These are phyloP conservation scores for Domatiomyces globalis DNA, from an alignment of 2,329 filamentous ascomycete genomes.

Conservation along the genomic window DNA sequence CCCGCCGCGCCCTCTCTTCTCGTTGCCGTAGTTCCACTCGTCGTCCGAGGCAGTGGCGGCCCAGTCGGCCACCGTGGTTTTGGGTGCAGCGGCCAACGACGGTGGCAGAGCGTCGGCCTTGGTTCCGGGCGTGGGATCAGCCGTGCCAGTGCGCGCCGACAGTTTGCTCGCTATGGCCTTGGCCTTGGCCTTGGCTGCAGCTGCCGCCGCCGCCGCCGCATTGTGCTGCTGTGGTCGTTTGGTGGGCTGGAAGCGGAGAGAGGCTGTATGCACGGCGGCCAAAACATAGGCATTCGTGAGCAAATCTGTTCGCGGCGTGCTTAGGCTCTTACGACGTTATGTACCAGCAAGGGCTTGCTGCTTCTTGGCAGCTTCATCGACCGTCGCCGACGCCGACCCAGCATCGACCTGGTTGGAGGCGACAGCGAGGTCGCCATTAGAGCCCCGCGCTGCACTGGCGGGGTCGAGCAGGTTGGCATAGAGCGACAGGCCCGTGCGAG, in stretches of 20 bases:
- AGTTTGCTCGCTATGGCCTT: constrained; percentile 48
- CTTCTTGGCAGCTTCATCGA: constrained; percentile 48
- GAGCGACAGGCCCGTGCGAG: constrained; percentile 39
- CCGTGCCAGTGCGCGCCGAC: constrained; percentile 14
- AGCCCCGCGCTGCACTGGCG: constrained; percentile 30
- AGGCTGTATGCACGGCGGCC: constrained; percentile 32
- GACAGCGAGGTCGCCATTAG: constrained; percentile 20
- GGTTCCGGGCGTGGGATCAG: constrained; percentile 20
- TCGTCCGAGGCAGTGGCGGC: constrained; percentile 56
- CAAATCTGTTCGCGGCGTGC: constrained; percentile 25
- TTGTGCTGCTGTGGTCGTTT: constrained; percentile 49
- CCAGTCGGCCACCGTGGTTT: constrained; percentile 69
- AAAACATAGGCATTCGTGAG: constrained; percentile 32
- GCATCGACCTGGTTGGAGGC: background rate
- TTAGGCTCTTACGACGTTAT: constrained; percentile 25
- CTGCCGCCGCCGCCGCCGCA: constrained; percentile 22
- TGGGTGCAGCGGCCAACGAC: constrained; percentile 30
- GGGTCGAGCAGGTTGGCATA: constrained; percentile 71
- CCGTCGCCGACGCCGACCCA: background rate
- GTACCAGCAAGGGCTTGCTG: constrained; percentile 50
- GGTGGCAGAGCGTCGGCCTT: constrained; percentile 16
- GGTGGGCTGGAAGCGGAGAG: constrained; percentile 75
- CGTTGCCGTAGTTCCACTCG: constrained; percentile 51
- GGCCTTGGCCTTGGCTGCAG: constrained; percentile 44
- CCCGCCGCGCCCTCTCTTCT: constrained; percentile 61